Base-by-base conservation (phyloP, 169 alveolate species). In the Theileria parva region DNA sequence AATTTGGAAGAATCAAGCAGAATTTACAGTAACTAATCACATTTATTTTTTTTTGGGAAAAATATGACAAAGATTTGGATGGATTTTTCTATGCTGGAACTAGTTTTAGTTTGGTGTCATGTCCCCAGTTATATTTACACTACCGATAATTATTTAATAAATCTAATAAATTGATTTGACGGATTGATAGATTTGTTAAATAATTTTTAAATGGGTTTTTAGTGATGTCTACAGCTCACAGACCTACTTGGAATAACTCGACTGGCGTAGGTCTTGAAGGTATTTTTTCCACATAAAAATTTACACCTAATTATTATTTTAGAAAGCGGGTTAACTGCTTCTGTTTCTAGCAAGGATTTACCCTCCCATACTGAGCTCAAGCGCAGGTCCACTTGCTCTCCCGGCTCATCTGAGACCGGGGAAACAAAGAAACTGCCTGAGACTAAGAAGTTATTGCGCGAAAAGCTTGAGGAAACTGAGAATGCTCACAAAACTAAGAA, bases 201-300 rank as follows among this genome's bases (percentile, higher is more conserved):
- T 37, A 48, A 34, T 21, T 34, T 44, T 75, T 67, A 48, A 63
- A 25, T 63, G 71, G 25, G 44, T 6, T 25, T 39, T 63, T 63
- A 63, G 76, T 64, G 75, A 91, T 91, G 95, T 86, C 95, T 48
- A 91, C 93, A 9, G 95, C 95, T 32, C 95, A 91, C 67, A 69
- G 95, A 28, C 95, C 95, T 12, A 91, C 95, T 25, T 91, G 95
- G 95, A 87, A 87, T 66, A 88, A 77, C 50, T 93, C 95, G 73
- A 91, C 87, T 48, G 95, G 95, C 25, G 88, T 89, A 21, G 83
- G 87, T 34, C 85, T 84, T 5, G 92, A 86, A 27, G 93, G 95
- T 85, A 79, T 39, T 51, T 17, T 7, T 8, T n/a, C 73, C 12
- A 74, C 23, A 12, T 19, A n/a, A n/a, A 15, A 15, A 0, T 30